Evolutionary conservation across 2,329 filamentous ascomycete genomes (phyloP), one percentile per base, ranked within the genome.

Genomic region (Cladobotryum mycophilum): DNA sequence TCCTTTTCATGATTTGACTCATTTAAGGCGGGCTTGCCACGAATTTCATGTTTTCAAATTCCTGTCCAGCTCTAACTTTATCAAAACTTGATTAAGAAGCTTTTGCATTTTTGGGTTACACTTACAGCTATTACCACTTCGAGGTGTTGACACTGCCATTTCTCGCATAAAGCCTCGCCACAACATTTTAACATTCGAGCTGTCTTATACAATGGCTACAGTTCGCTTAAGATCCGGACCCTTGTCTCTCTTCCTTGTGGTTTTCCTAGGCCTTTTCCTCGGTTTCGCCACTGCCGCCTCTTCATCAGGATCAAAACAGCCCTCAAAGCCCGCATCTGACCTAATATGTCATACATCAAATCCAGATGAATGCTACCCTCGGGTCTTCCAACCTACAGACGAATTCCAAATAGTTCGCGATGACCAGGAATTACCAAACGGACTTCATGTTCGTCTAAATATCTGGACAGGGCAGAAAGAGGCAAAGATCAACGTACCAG

Each of bases 391-490:
- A 49, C 72, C 84, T 1, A 87, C 83, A 1, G 68, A 82, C 44
- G 75, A 85, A 51, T 88, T 87, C 56, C 82, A 85, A 63, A 60
- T 67, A 7, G 73, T 88, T 38, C 80, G 74, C 53, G 74, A 80
- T 35, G 84, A 85, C 57, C 84, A 88, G 63, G 77, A 85, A 36
- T 62, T 88, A 3, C 84, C 84, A 1, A 67, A 73, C 0, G 84
- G 84, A 5, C 74, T 88, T 4, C 84, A 88, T 61, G 75, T 87
- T 47, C 78, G 83, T 37, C 67, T 88, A 49, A 80, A 88, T 61
- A 73, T 88, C 43, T 74, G 75, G 57, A 83, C 82, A 0, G 84
- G 84, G 18, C 59, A 74, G 56, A 84, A 81, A 57, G 81, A 86
- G 62, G 84, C 84, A 56, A 84, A 85, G 60, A 72, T 86, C 54